These are phyloP conservation scores for Plectosphaerella cucumerina DNA, from an alignment of 2,329 filamentous ascomycete genomes.

Conservation along the genomic window DNA sequence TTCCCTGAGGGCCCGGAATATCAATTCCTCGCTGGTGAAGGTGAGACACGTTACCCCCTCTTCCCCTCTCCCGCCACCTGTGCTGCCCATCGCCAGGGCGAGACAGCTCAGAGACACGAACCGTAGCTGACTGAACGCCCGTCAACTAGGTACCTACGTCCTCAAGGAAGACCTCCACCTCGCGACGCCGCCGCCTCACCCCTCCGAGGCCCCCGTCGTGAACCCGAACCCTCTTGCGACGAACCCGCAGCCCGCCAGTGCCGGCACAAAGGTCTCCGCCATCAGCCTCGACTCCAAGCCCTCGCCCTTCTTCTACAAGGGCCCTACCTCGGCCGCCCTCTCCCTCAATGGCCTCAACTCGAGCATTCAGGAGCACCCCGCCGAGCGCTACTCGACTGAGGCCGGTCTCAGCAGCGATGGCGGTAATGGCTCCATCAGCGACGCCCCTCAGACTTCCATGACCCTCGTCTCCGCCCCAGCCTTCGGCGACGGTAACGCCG, in stretches of 20 bases:
- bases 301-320: conserved; percentile 46
- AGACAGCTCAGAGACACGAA: background rate
- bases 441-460: conserved; percentile 34
- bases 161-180: conserved; percentile 89
- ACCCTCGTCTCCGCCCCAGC: conserved; percentile 51
- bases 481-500: conserved; percentile 83
- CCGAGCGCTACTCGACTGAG: conserved; percentile 59
- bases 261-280: conserved; percentile 80
- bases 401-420: conserved; percentile 55
- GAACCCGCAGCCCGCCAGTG: conserved; percentile 74
- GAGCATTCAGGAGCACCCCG: conserved; percentile 59
- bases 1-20: conserved; percentile 79
- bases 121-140: background rate
- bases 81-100: background rate
- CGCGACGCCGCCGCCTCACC: conserved; percentile 91
- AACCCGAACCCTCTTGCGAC: conserved; percentile 92
- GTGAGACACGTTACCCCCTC: conserved; percentile 44
- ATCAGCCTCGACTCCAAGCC: conserved; percentile 64
- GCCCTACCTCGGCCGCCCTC: conserved; percentile 46
- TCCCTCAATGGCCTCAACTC: conserved; percentile 36
- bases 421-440: conserved; percentile 48
- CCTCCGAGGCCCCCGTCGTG: conserved; percentile 80
- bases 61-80: background rate
- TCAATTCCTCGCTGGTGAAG: conserved; percentile 91
- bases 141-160: conserved; percentile 70